A percentile compares a stretch with the other conserved stretches of the same genome.
phyloP scores from a whole-genome alignment of 306 rosid genomes.

The Ceratonia siliqua region DNA sequence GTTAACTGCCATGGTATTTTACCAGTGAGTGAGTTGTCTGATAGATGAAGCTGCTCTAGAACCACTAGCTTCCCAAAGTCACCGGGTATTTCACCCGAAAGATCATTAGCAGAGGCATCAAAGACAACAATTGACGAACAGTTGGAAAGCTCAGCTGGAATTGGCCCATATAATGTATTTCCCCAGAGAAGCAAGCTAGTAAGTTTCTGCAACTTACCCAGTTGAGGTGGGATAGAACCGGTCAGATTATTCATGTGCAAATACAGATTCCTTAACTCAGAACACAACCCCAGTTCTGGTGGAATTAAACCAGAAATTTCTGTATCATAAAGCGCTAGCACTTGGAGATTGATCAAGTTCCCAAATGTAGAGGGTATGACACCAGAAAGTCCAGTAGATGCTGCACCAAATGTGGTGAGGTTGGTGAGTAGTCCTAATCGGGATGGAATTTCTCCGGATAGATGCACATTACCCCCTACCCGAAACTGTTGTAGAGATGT shows the following conservation, averaged over 20 bases:
- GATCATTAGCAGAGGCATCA: conserved; percentile 73
- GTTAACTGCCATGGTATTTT: conserved; percentile 78
- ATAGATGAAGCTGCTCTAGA: conserved; percentile 82
- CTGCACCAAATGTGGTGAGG: conserved; percentile 92
- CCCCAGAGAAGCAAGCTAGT: conserved; percentile 81
- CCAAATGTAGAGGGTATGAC: conserved; percentile 81
- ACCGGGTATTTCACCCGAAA: conserved; percentile 69
- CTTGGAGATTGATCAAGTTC: conserved; percentile 41
- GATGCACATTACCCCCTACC: conserved; percentile 88
- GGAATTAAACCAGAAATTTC: conserved; percentile 74
- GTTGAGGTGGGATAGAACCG: conserved; percentile 65
- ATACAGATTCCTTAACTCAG: conserved; percentile 73
- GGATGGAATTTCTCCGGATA: conserved; percentile 74
- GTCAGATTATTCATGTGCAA: conserved; percentile 75
- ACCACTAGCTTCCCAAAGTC: conserved; percentile 75
- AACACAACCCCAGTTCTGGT: conserved; percentile 71
- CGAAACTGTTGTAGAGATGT: conserved; percentile 81
- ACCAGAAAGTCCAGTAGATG: conserved; percentile 91
- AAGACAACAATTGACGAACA: conserved; percentile 76
- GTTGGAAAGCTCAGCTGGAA: conserved; percentile 73
- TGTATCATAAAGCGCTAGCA: conserved; percentile 73
- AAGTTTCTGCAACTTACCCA: conserved; percentile 75
- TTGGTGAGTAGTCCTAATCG: conserved; percentile 75
- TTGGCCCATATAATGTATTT: conserved; percentile 65
- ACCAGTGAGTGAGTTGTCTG: conserved; percentile 74